Base-by-base conservation (phyloP, 106 monocot genomes). In the Iris macrosiphon region DNA sequence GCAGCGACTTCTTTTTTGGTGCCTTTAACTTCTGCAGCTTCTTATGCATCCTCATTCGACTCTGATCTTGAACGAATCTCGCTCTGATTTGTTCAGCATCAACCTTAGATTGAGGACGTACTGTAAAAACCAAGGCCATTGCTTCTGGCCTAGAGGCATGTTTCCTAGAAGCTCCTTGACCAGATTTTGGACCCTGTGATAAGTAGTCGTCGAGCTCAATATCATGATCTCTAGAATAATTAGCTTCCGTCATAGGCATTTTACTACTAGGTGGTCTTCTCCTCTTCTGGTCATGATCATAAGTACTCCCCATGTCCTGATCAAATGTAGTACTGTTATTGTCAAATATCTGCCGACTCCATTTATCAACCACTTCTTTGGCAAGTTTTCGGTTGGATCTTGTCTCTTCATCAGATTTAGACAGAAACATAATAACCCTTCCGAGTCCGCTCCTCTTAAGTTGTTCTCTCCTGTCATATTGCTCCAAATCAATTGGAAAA, bases 361-460 rank as follows among this genome's bases (percentile, higher is more conserved):
- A 98, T 81, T 91, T 98, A 73, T 98, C 98, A 46, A 98, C 98
- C 52, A 98, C 71, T 45, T 98, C 98, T 62, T 87, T 98, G 31
- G 98, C 98, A 49, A 91, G 72, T 53, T 72, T 98, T 65, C 80
- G 77, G 46, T 98, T 98, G 57, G 80, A 26, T 45, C 90, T 91
- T 23, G 90, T 98, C 67, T 98, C 98, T 62, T 98, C 90, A 49
- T 98, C 98, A 59, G 98, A 87, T 75, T 83, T 98, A 39, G 86
- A 98, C 57, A 98, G 65, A 68, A 98, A 98, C 98, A 98, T 98
- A 44, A 98, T 87, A 23, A 98, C 98, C 98, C 91, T 98, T 34
- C 98, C 98, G 20, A 98, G 83, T 39, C 98, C 98, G 59, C 98
- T 98, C 50, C 74, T 91, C 59, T 98, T 98, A 13, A 98, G 80